These are phyloP conservation scores for Carex pumila DNA, from an alignment of 176 grass and related monocot genomes.

Conservation along the genomic window DNA sequence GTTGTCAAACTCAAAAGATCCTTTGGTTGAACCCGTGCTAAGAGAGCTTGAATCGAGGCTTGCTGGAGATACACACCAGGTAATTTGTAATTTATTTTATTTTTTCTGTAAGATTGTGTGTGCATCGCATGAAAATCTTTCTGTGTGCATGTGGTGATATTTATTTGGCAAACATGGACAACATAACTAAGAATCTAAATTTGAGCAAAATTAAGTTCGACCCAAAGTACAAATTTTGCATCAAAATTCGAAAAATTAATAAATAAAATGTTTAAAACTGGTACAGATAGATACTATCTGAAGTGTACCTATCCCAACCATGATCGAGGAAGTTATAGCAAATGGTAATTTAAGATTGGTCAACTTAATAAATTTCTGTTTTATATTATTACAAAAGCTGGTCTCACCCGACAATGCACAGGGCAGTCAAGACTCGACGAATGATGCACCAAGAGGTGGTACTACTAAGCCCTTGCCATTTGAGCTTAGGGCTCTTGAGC, in stretches of 20 bases:
- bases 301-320: background rate
- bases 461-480: conserved; percentile 42
- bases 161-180: background rate
- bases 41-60: conserved; percentile 35
- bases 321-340: background rate
- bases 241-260: background rate
- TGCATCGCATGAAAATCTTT: background rate
- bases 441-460: background rate
- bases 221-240: background rate
- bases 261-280: background rate
- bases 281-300: background rate
- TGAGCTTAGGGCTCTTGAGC: conserved; percentile 62
- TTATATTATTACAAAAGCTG: background rate
- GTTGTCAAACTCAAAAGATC: conserved; percentile 35
- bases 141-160: background rate
- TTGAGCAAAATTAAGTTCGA: background rate
- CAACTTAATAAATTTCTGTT: background rate
- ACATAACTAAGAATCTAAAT: background rate
- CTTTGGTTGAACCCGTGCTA: conserved; percentile 36
- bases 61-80: background rate
- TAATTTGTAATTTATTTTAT: background rate
- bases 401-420: background rate
- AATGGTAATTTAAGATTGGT: background rate
- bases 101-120: background rate
- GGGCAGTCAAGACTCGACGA: background rate